Evolutionary conservation across 2,329 filamentous ascomycete genomes (phyloP), one percentile per base, ranked within the genome.

Genomic region (Calonectria hongkongensis): DNA sequence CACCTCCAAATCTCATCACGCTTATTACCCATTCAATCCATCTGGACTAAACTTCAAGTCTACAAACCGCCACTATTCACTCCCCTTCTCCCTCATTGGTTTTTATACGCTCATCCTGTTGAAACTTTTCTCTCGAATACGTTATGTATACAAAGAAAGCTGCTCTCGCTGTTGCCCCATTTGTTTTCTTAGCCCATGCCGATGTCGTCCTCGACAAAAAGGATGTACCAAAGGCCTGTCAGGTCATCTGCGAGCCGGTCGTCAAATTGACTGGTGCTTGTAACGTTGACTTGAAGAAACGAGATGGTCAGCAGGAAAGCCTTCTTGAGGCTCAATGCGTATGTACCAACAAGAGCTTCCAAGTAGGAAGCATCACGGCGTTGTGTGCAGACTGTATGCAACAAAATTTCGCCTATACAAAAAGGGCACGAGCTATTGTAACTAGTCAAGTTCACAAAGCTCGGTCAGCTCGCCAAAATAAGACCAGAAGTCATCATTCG

Each of bases 291-390:
- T 78, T 82, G 39, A 41, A 41, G 12, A 41, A 41, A 50, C 68
- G 62, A 33, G 76, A 77, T 56, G 76, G 81, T 41, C 67, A 78
- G 72, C 68, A 66, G 54, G 83, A 86, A 76, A 78, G 84, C 56
- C 82, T 80, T n/a, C 83, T 85, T 66, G 80, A 83, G 79, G 78
- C 76, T 16, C 83, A 86, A 73, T 86, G 85, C 73, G 74, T 86
- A 65, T 85, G 85, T 80, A 83, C 83, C 75, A 85, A 87, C 79
- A 73, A 79, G 66, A 84, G 83, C 76, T 84, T 87, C 78, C 76
- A 86, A 77, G 85, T 86, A 63, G 74, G 63, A 33, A 71, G 74
- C n/a, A 74, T 85, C 63, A 81, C 84, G 21, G 82, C 78, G 4
- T 79, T 85, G 28, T 86, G 85, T 72, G 79, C 81, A 63, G 81